Evolutionary conservation across 1,284 basidiomycete species (phyloP).

Genomic region (Sporisorium exsertum): DNA sequence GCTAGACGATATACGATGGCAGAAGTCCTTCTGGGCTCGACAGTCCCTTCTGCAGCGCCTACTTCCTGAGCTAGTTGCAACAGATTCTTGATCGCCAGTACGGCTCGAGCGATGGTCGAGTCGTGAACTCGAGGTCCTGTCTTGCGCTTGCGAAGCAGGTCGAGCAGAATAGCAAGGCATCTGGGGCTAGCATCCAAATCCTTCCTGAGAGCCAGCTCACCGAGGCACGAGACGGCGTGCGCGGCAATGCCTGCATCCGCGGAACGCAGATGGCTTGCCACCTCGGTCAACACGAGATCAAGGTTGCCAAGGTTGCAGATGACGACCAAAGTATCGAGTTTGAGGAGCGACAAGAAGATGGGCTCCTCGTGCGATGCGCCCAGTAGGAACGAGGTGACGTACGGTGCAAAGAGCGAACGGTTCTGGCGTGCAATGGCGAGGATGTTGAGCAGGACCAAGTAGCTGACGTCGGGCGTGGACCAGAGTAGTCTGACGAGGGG

Average conservation of each 20-base stretch:
- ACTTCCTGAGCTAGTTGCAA: slow-evolving; percentile 22
- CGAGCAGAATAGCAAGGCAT: slow-evolving; percentile 34
- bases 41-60: neutral
- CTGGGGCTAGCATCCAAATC: slow-evolving; percentile 23
- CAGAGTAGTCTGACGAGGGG: slow-evolving; percentile 51
- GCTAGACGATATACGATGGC: slow-evolving; percentile 53
- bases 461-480: slow-evolving; percentile 45
- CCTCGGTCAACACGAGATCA: slow-evolving; percentile 33
- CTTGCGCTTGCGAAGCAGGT: slow-evolving; percentile 32
- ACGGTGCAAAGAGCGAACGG: slow-evolving; percentile 36
- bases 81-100: slow-evolving; percentile 43
- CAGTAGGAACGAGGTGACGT: slow-evolving; percentile 47
- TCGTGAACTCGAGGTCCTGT: slow-evolving; percentile 22
- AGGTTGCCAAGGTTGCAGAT: slow-evolving; percentile 31
- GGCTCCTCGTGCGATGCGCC: slow-evolving; percentile 56
- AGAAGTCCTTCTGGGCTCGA: slow-evolving; percentile 24
- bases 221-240: slow-evolving; percentile 48
- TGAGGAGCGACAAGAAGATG: slow-evolving; percentile 50
- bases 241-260: slow-evolving; percentile 34
- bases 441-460: slow-evolving; percentile 51
- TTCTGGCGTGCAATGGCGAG: slow-evolving; percentile 29
- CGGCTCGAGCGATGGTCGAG: slow-evolving; percentile 31
- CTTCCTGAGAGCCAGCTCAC: slow-evolving; percentile 37
- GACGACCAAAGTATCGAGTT: slow-evolving; percentile 53
- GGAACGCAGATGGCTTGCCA: slow-evolving; percentile 42